These are phyloP conservation scores for Candida parachauliodes DNA, from an alignment of 805 yeast genomes.

Conservation along the genomic window DNA sequence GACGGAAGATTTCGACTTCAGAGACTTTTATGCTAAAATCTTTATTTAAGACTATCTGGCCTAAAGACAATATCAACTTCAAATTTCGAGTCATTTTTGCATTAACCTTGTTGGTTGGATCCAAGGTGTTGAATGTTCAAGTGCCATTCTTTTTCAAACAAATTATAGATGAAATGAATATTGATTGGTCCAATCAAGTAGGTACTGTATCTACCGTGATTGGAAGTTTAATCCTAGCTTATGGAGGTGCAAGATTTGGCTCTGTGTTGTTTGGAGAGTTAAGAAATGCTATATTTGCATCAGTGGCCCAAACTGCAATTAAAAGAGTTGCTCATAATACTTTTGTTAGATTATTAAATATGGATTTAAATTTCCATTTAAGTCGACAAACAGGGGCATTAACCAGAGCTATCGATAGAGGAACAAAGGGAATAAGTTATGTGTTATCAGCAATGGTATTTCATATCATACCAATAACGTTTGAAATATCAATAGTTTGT, in stretches of 20 bases:
- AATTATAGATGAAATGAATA: slow-evolving; percentile 88
- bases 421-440: slow-evolving; percentile 94
- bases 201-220: slow-evolving; percentile 68
- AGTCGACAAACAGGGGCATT: slow-evolving; percentile 93
- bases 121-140: slow-evolving; percentile 87
- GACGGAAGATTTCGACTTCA: slow-evolving; percentile 31
- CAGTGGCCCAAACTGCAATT: slow-evolving; percentile 93
- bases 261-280: slow-evolving; percentile 92
- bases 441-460: slow-evolving; percentile 96
- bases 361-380: slow-evolving; percentile 88
- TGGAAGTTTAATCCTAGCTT: slow-evolving; percentile 67
- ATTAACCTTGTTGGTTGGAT: slow-evolving; percentile 63
- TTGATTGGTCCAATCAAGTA: slow-evolving; percentile 69
- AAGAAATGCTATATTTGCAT: slow-evolving; percentile 92
- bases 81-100: slow-evolving; percentile 77
- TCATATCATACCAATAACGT: slow-evolving; percentile 88
- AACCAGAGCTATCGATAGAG: slow-evolving; percentile 94
- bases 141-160: slow-evolving; percentile 90
- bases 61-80: slow-evolving; percentile 61
- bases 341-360: slow-evolving; percentile 72
- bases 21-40: slow-evolving; percentile 59
- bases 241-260: slow-evolving; percentile 93
- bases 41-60: slow-evolving; percentile 75
- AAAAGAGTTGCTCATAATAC: slow-evolving; percentile 85
- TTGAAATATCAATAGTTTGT: slow-evolving; percentile 90